Evolutionary conservation across 2,329 filamentous ascomycete genomes (phyloP).

Genomic region (Zymoseptoria tritici): DNA sequence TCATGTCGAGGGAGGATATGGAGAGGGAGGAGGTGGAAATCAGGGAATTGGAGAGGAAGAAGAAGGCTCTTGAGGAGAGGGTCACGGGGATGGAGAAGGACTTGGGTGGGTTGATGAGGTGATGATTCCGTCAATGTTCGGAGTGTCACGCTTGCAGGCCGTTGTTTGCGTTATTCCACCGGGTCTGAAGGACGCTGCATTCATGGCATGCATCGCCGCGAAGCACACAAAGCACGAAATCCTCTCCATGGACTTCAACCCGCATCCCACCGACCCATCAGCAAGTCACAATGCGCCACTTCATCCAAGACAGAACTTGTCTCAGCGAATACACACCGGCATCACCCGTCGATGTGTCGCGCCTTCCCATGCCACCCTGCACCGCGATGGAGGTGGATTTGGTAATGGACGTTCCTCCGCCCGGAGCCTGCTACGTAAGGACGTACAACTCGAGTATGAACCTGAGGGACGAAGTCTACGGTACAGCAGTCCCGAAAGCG

Average conservation of each 20-base stretch:
- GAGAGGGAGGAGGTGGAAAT: conserved; percentile 63
- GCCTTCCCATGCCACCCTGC: neutral
- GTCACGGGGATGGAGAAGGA: conserved; percentile 63
- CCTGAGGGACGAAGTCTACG: no score
- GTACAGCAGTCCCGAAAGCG: no score
- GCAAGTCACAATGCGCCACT: neutral
- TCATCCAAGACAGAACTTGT: neutral
- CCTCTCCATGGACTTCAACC: no score
- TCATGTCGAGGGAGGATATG: conserved; percentile 61
- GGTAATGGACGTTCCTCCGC: no score
- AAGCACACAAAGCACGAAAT: neutral
- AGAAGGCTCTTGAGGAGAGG: conserved; percentile 53
- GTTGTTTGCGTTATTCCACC: neutral
- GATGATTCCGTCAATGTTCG: conserved; percentile 14
- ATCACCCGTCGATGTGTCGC: neutral
- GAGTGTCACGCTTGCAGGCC: neutral
- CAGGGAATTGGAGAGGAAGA: conserved; percentile 55
- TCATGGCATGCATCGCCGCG: neutral
- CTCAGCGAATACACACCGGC: neutral
- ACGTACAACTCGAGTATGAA: no score
- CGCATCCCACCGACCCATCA: no score
- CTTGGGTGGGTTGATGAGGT: conserved; percentile 54
- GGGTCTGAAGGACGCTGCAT: neutral
- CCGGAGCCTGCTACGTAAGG: no score
- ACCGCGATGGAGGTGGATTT: neutral